phyloP scores from a whole-genome alignment of 2,329 filamentous ascomycete genomes.

The Zymoseptoria passerinii region DNA sequence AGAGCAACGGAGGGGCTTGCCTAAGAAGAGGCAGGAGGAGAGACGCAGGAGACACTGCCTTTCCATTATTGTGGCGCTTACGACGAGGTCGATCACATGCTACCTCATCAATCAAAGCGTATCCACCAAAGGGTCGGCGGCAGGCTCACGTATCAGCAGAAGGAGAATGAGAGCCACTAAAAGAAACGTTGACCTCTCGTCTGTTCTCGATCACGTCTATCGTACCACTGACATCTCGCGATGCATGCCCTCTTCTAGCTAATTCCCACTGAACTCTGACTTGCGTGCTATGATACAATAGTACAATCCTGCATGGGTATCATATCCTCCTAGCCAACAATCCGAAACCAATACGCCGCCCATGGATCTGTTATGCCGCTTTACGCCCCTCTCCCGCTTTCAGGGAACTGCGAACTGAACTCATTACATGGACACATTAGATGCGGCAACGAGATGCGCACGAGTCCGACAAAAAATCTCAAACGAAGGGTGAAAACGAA shows the following conservation, averaged over 20 bases:
- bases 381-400: too few species aligned
- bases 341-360: background rate
- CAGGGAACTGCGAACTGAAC: background rate
- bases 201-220: too few species aligned
- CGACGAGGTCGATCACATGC: too few species aligned
- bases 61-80: too few species aligned
- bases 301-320: background rate
- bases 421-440: background rate
- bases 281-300: background rate
- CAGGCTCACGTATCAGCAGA: too few species aligned
- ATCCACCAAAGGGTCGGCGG: too few species aligned
- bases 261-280: too few species aligned
- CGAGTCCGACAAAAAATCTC: background rate
- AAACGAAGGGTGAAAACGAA: background rate
- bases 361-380: too few species aligned
- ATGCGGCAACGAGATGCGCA: background rate
- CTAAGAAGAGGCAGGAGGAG: background rate
- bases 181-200: too few species aligned
- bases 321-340: background rate
- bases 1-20: background rate
- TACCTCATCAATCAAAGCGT: too few species aligned
- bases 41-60: background rate
- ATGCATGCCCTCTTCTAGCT: background rate
- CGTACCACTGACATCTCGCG: background rate
- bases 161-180: too few species aligned